These are phyloP conservation scores for Pythium dissimile DNA, from an alignment of 352 stramenopile genomes.

Conservation along the genomic window DNA sequence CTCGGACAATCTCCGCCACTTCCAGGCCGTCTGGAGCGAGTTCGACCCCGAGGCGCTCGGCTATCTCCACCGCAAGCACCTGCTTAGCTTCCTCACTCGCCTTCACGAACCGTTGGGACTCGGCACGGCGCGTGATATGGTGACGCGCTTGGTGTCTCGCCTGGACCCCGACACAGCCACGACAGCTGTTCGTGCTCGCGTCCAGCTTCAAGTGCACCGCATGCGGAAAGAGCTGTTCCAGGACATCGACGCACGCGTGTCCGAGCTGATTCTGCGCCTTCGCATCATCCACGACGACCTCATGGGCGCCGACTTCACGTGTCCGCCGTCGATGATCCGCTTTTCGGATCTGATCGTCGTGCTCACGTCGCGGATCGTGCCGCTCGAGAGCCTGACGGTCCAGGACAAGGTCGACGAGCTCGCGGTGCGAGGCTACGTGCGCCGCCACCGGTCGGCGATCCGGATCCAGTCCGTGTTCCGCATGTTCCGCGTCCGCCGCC, in stretches of 20 bases:
- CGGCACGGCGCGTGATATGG: conserved; percentile 24
- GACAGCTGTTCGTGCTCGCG: conserved; percentile 31
- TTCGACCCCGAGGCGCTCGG: conserved; percentile 74
- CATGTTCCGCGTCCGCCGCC: conserved; percentile 49
- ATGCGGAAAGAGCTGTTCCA: conserved; percentile 54
- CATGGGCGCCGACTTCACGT: conserved; percentile 37
- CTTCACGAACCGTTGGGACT: conserved; percentile 58
- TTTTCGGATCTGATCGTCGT: conserved; percentile 75
- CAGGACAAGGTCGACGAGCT: conserved; percentile 84
- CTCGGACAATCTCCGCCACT: conserved; percentile 53
- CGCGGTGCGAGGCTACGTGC: conserved; percentile 63
- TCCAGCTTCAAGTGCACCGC: conserved; percentile 37
- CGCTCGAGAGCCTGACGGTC: conserved; percentile 66
- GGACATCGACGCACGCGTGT: conserved; percentile 65
- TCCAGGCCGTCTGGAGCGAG: conserved; percentile 67
- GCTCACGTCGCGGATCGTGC: conserved; percentile 60
- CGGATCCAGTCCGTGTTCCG: conserved; percentile 62
- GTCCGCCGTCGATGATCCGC: conserved; percentile 62
- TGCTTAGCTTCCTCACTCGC: conserved; percentile 50
- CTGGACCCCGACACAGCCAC: conserved; percentile 34
- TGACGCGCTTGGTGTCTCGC: conserved; percentile 4
- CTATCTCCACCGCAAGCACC: conserved; percentile 67
- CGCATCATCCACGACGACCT: conserved; percentile 59
- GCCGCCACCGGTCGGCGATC: conserved; percentile 53
- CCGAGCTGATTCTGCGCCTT: conserved; percentile 58